These are phyloP conservation scores for Aspergillus pseudonomiae DNA, from an alignment of 2,329 filamentous ascomycete genomes.

Conservation along the genomic window DNA sequence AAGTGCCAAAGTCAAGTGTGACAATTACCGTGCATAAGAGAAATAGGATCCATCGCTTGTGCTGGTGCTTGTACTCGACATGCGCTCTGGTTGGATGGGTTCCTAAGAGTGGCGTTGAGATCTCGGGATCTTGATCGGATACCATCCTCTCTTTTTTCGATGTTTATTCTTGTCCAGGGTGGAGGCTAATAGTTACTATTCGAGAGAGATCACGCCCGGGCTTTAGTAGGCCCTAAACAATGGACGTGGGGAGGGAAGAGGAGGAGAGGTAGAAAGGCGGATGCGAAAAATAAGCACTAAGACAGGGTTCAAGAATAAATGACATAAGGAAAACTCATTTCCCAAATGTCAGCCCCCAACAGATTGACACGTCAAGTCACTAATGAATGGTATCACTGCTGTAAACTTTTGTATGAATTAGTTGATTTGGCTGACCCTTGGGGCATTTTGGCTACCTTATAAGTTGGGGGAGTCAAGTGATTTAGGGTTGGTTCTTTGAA, in stretches of 20 bases:
- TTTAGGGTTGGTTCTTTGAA: not conserved
- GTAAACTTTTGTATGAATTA: not conserved
- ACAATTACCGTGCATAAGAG: slow-evolving; percentile 11
- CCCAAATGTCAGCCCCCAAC: not conserved
- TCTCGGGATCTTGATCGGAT: not conserved
- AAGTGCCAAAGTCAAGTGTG: slow-evolving; percentile 15
- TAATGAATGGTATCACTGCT: not conserved
- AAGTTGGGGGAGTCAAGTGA: not conserved
- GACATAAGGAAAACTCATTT: not conserved
- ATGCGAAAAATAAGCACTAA: not conserved
- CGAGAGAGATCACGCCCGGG: not conserved
- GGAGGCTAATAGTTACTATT: not conserved
- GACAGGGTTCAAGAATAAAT: not conserved
- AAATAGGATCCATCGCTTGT: slow-evolving; percentile 6
- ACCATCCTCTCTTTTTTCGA: not conserved
- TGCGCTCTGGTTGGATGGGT: not conserved
- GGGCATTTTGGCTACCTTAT: not conserved
- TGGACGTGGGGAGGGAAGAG: not conserved
- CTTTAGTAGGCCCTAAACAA: not conserved
- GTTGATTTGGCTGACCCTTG: not conserved
- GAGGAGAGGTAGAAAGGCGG: not conserved
- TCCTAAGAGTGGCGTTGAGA: not conserved
- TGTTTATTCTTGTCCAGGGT: not conserved
- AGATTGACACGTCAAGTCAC: not conserved
- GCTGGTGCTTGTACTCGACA: not conserved